These are phyloP conservation scores for Hippophae rhamnoides DNA, from an alignment of 306 rosid genomes.

Conservation along the genomic window DNA sequence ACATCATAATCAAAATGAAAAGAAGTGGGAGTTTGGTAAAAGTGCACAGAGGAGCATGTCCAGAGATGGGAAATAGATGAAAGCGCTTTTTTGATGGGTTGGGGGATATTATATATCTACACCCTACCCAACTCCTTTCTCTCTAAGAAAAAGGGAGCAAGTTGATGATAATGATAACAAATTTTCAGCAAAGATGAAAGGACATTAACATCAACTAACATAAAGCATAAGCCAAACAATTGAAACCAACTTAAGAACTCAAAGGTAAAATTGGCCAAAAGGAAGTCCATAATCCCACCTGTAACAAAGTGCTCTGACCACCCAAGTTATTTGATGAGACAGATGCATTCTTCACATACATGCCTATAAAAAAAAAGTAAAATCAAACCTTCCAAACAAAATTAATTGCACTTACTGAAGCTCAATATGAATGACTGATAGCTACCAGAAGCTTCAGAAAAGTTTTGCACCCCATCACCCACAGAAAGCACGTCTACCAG, in stretches of 20 bases:
- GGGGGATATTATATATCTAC: too few relatives aligned
- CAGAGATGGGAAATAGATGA: too few relatives aligned
- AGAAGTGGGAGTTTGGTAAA: too few relatives aligned
- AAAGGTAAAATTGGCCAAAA: conserved; percentile 6
- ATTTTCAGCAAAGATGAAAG: too few relatives aligned
- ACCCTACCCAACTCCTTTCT: too few relatives aligned
- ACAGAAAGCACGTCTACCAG: conserved; percentile 56
- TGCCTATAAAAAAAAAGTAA: conserved; percentile 29
- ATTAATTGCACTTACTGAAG: not conserved
- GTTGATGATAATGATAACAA: too few relatives aligned
- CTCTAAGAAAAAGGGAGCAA: too few relatives aligned
- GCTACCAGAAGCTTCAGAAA: conserved; percentile 51
- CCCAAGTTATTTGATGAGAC: conserved; percentile 49
- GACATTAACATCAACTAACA: not conserved
- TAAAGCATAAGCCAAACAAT: not conserved
- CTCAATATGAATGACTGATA: conserved; percentile 17
- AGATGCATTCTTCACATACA: conserved; percentile 57
- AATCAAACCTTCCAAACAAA: not conserved
- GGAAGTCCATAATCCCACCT: conserved; percentile 40
- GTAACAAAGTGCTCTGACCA: conserved; percentile 54
- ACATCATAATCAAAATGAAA: too few relatives aligned
- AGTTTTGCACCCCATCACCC: conserved; percentile 49
- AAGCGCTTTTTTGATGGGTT: too few relatives aligned
- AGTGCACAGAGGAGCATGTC: too few relatives aligned
- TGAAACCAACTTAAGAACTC: conserved; percentile 1